Evolutionary conservation across 2,329 filamentous ascomycete genomes (phyloP).

Genomic region (Colletotrichum sp.): DNA sequence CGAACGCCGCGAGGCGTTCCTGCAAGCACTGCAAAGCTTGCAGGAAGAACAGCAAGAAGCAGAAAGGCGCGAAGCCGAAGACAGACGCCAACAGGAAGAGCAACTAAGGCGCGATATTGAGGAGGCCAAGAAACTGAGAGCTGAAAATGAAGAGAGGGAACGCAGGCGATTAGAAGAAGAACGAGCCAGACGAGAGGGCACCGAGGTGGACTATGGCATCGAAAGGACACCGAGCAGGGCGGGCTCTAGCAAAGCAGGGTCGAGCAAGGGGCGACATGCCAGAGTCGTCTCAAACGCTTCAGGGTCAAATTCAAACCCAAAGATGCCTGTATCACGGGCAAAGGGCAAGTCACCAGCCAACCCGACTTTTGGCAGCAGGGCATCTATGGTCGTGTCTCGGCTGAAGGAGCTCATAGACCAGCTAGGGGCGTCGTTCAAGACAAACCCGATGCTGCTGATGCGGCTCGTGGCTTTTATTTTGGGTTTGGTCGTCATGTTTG

Average conservation of each 20-base stretch:
- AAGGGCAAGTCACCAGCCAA: constrained; percentile 36
- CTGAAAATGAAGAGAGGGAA: constrained; percentile 65
- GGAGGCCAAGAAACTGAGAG: constrained; percentile 58
- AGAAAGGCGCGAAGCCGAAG: constrained; percentile 69
- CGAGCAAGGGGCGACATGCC: constrained; percentile 35
- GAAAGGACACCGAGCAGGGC: constrained; percentile 55
- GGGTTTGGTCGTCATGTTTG: constrained; percentile 78
- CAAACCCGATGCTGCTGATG: constrained; percentile 62
- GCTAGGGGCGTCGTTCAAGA: constrained; percentile 53
- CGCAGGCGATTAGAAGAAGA: constrained; percentile 59
- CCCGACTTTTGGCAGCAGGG: constrained; percentile 50
- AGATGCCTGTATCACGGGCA: constrained; percentile 29
- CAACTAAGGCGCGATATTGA: constrained; percentile 61
- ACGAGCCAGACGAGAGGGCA: constrained; percentile 52
- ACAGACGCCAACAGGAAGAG: constrained; percentile 60
- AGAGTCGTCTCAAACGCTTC: constrained; percentile 39
- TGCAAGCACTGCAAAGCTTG: constrained; percentile 83
- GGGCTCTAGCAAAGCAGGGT: constrained; percentile 39
- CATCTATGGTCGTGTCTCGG: constrained; percentile 58
- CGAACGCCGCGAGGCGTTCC: constrained; percentile 86
- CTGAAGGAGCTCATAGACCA: constrained; percentile 57
- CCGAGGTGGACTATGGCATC: constrained; percentile 73
- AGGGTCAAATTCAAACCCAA: constrained; percentile 23
- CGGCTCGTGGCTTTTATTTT: constrained; percentile 79
- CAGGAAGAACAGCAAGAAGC: constrained; percentile 82